phyloP scores from a whole-genome alignment of 2,329 filamentous ascomycete genomes.

The Botrytis pseudocinerea region DNA sequence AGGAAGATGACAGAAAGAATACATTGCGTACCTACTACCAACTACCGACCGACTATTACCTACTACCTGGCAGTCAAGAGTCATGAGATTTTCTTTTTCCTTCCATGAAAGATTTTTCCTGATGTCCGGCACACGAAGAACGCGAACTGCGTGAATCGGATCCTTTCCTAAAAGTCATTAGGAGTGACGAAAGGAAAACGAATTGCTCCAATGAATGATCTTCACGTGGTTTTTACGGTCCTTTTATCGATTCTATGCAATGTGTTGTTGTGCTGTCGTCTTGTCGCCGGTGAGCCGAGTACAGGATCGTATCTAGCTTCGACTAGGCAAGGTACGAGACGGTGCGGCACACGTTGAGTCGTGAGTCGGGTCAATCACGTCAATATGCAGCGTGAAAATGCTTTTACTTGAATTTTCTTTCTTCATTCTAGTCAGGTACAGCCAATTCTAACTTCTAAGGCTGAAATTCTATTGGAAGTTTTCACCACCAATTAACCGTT shows the following conservation, averaged over 20 bases:
- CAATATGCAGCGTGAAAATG: neutral
- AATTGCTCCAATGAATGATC: neutral
- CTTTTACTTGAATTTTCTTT: neutral
- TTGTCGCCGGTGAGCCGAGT: neutral
- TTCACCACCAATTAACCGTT: neutral
- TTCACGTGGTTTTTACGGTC: neutral
- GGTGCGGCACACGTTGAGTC: neutral
- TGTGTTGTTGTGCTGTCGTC: neutral
- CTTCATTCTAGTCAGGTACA: conserved; percentile 2
- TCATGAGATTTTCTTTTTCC: neutral
- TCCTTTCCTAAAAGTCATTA: neutral
- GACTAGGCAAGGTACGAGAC: neutral
- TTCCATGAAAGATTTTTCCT: neutral
- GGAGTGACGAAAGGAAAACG: neutral
- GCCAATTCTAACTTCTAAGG: neutral
- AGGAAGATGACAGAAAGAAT: neutral
- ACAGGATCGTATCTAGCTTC: neutral
- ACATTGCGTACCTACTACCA: neutral
- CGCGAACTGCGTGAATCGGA: neutral
- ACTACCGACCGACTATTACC: too few relatives aligned
- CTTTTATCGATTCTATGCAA: neutral
- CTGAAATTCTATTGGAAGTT: neutral
- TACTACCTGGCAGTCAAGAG: neutral
- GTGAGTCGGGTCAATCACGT: neutral
- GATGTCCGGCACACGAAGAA: neutral